These are phyloP conservation scores for Panaeolus cyanescens DNA, from an alignment of 768 basidiomycete species.

Conservation along the genomic window DNA sequence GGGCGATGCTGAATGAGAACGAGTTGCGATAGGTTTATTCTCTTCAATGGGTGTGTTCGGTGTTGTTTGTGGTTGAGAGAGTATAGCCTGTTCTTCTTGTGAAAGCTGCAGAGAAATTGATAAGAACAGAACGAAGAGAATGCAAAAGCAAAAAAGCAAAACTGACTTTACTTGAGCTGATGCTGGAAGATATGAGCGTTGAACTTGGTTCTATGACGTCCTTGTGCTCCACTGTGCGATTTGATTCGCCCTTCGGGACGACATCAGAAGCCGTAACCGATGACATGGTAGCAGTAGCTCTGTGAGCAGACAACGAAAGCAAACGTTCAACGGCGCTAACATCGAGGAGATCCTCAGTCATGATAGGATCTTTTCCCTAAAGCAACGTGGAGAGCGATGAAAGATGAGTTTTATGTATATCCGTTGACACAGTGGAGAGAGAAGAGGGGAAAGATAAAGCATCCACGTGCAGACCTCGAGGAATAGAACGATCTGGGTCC, in stretches of 20 bases:
- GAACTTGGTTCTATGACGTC: neutral
- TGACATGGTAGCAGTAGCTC: neutral
- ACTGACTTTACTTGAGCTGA: neutral
- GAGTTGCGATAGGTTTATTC: constrained; percentile 3
- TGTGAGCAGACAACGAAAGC: neutral
- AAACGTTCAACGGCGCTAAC: neutral
- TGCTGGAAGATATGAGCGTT: neutral
- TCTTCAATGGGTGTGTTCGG: neutral
- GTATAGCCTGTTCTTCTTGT: neutral
- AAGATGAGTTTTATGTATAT: neutral
- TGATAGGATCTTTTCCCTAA: neutral
- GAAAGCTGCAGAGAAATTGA: neutral
- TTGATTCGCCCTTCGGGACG: neutral
- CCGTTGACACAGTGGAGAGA: neutral
- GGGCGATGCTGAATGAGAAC: constrained; percentile 9
- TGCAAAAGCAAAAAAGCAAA: neutral
- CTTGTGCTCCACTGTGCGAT: constrained; percentile 2
- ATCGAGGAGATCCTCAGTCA: constrained; percentile 1
- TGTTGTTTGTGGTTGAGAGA: neutral
- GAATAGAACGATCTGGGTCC: neutral
- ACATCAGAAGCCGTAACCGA: constrained; percentile 3
- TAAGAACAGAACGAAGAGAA: neutral
- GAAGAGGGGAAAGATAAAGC: neutral
- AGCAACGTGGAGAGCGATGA: neutral
- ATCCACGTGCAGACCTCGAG: constrained; percentile 1